Conservation (phyloP, 331 rosid species). For the Dryas integrifolia region DNA sequence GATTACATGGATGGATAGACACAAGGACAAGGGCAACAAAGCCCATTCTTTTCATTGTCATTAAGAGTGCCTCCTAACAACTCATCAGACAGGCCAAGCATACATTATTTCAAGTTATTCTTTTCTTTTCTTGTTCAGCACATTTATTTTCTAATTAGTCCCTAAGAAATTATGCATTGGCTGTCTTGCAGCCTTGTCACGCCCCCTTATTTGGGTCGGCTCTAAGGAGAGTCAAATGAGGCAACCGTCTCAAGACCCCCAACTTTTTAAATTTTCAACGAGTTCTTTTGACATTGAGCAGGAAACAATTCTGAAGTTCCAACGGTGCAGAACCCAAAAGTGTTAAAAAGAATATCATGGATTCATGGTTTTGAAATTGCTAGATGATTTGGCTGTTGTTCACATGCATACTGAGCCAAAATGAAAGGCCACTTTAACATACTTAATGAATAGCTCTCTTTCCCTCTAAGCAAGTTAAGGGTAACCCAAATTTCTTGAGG, state of each 20-base stretch:
- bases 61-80: slow-evolving; percentile 26
- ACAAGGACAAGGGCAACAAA: slow-evolving; percentile 8
- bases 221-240: no score
- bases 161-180: no score
- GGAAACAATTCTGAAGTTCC: no score
- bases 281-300: no score
- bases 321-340: no score
- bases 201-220: no score
- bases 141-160: no score
- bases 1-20: neutral
- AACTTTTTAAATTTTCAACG: no score
- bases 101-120: neutral
- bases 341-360: no score
- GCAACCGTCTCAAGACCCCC: no score
- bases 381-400: neutral
- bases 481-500: neutral
- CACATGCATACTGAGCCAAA: neutral
- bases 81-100: slow-evolving; percentile 13
- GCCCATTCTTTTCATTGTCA: slow-evolving; percentile 7
- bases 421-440: neutral
- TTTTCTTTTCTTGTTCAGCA: no score
- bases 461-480: neutral
- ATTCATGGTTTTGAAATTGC: neutral
- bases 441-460: neutral
- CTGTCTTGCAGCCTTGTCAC: no score